Base-by-base conservation (phyloP, 2,329 filamentous ascomycete genomes). In the Pyricularia grisea region DNA sequence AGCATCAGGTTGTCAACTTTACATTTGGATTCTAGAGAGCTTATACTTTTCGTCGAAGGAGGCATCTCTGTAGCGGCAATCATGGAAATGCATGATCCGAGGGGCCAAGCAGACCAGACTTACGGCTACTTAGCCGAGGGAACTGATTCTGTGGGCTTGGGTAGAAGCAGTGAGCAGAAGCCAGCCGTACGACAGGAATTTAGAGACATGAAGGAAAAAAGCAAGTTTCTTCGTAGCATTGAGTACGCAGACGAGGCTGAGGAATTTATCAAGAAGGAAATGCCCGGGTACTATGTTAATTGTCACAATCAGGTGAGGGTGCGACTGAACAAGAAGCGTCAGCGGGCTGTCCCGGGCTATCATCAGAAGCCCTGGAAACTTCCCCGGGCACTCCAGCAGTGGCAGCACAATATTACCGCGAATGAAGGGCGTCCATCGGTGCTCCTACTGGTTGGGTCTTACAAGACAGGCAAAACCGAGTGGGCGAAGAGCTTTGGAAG, bases 291-390 rank as follows among this genome's bases (percentile, higher is more conserved):
- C 42, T 50, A 7, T 4, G 42, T 50, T 50, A 14, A 50, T 14
- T 1, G 20, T 20, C 4, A 50, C 5, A 20, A 1, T 1, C 1
- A 1, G 11, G n/a, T 55, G 6, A 4, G n/a, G 11, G 7, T 3
- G 42, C 10, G 9, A 20, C 42, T 55, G 20, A 10, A 1, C 1
- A 55, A n/a, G 42, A 55, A 55, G 20, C 17, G 17, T 55, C 42
- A 0, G 20, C 42, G 3, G 42, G 17, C 14, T 20, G 5, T 7
- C 14, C 17, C 42, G 42, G 17, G 3, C 0, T 7, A 50, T 50
- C 42, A 2, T 4, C 14, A 20, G 14, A 50, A 50, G 17, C 42
- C 42, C 42, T 55, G 42, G 42, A 55, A 36, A 12, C 33, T 36
- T 12, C 33, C 33, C 33, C 10, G 11, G 10, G 14, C 42, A 20